Percentiles rank a stretch among this genome's conserved stretches.
Conservation (phyloP, 768 basidiomycete genomes). For the Amanita muscaria region DNA sequence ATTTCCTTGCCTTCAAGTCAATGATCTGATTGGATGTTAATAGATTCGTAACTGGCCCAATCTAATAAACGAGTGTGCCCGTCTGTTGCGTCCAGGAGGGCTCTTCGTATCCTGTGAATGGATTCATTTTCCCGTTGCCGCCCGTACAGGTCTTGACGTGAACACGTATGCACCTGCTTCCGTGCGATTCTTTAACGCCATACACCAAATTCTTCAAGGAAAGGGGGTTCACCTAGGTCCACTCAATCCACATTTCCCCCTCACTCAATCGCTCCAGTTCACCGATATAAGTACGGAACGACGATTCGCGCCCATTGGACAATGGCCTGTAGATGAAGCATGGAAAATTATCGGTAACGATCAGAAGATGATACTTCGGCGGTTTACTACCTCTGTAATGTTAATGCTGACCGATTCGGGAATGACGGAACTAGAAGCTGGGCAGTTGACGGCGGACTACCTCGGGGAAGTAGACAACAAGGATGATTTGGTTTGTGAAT, state of each 20-base stretch:
- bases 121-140: constrained; percentile 32
- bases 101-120: constrained; percentile 62
- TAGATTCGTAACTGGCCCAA: constrained; percentile 49
- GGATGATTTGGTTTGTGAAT: constrained; percentile 38
- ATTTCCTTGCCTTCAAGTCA: not conserved
- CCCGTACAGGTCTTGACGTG: constrained; percentile 18
- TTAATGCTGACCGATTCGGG: constrained; percentile 38
- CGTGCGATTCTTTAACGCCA: constrained; percentile 27
- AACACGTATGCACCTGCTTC: constrained; percentile 31
- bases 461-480: constrained; percentile 37
- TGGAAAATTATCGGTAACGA: constrained; percentile 31
- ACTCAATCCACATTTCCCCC: constrained; percentile 24
- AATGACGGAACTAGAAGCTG: constrained; percentile 26
- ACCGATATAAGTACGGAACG: constrained; percentile 24
- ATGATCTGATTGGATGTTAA: not conserved
- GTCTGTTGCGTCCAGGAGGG: constrained; percentile 64
- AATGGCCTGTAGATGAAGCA: constrained; percentile 33
- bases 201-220: constrained; percentile 26
- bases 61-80: constrained; percentile 48
- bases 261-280: constrained; percentile 33
- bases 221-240: constrained; percentile 3
- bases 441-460: constrained; percentile 31
- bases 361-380: constrained; percentile 29
- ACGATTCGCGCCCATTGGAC: constrained; percentile 47
- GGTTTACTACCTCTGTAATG: constrained; percentile 40